Evolutionary conservation across 2,329 filamentous ascomycete genomes (phyloP), one percentile per base, ranked within the genome.

Genomic region (Penicillium brevicompactum): DNA sequence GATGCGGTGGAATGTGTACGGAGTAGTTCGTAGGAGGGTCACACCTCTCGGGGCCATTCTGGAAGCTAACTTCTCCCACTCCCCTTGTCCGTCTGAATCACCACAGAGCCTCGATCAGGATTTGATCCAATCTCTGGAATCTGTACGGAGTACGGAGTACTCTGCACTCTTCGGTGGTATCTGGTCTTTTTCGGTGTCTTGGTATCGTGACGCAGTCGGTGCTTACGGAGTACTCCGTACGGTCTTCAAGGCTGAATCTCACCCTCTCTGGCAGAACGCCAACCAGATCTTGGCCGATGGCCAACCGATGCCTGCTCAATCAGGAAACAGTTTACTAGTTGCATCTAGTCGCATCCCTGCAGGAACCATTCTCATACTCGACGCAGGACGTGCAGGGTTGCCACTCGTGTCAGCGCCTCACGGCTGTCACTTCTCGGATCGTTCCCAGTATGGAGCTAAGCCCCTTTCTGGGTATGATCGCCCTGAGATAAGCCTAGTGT

Each of bases 351-450:
- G 49, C 49, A 60, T 57, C 55, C 58, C 56, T 62, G 60, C 60
- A 62, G 60, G 60, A 62, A 59, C 60, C 53, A 55, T 27, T 42
- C 47, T 47, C 45, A 58, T 41, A 54, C 52, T 51, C 52, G 42
- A 60, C 32, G 59, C 59, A 61, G 45, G 59, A 46, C 52, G 55
- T 60, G 59, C 59, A 62, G 59, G 57, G 48, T 49, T 49, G n/a
- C 32, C 49, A 51, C 51, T 51, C 47, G 52, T 55, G 52, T 55
- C 41, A 51, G 52, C 27, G 42, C 42, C 18, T 32, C 30, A 41
- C 40, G 51, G 38, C 41, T 55, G 52, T 55, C 51, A 54, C 47
- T 55, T 51, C 24, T 46, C 47, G 34, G 46, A 50, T 49, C 51
- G 31, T 31, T 16, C 16, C 37, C 45, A 46, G 24, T 30, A 44